Percentiles rank a stretch among this genome's conserved stretches.
Evolutionary conservation across 257 asterid genomes (phyloP).

Genomic region (Osmanthus fragrans): DNA sequence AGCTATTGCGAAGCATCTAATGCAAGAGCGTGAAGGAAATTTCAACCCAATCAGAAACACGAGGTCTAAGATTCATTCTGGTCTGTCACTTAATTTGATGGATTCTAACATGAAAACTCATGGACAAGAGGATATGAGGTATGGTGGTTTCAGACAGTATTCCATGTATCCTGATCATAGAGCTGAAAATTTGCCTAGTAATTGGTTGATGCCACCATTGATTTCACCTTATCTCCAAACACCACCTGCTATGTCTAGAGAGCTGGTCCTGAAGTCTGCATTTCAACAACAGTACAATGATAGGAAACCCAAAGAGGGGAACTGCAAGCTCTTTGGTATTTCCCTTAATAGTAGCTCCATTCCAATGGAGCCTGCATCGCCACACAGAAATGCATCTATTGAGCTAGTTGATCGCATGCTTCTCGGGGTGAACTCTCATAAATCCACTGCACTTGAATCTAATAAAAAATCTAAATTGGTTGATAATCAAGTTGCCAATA

Average conservation of each 20-base stretch:
- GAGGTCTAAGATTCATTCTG: conserved; percentile 53
- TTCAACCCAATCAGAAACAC: conserved; percentile 49
- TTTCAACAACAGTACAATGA: conserved; percentile 36
- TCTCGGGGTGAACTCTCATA: conserved; percentile 36
- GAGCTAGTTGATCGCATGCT: conserved; percentile 39
- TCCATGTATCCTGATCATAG: conserved; percentile 49
- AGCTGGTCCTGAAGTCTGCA: conserved; percentile 42
- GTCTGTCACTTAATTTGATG: conserved; percentile 70
- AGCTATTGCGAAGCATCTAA: conserved; percentile 32
- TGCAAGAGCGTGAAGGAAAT: conserved; percentile 63
- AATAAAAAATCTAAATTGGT: conserved; percentile 58
- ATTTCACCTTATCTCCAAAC: conserved; percentile 57
- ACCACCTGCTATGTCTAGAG: conserved; percentile 55
- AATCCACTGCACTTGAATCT: conserved; percentile 44
- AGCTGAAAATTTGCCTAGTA: conserved; percentile 51
- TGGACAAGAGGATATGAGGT: conserved; percentile 49
- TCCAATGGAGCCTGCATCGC: conserved; percentile 42
- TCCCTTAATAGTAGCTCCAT: conserved; percentile 51
- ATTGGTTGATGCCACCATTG: conserved; percentile 83
- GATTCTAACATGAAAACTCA: conserved; percentile 52
- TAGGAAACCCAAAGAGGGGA: conserved; percentile 59
- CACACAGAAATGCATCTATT: conserved; percentile 28
- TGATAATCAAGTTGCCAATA: conserved; percentile 40
- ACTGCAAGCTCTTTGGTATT: conserved; percentile 83
- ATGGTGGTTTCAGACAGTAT: conserved; percentile 49